Evolutionary conservation across 1,139 yeast species (phyloP), one percentile per base, ranked within the genome.

Genomic region (Candida sp.): DNA sequence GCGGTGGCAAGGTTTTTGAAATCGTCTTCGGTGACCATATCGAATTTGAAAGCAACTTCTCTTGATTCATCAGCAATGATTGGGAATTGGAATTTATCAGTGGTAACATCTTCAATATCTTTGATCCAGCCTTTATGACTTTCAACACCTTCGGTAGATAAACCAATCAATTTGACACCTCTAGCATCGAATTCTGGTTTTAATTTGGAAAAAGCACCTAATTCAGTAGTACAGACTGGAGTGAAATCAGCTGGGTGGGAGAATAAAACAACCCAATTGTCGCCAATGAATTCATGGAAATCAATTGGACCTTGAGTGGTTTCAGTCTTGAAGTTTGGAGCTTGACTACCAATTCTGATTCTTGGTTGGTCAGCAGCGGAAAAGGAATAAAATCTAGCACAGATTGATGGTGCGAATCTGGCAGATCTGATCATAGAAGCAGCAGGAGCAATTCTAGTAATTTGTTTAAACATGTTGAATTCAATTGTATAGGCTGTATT

Each of bases 161-260:
- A 74, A 49, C 95, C 95, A 62, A 87, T 76, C 61, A 87, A 73
- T 73, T 87, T 86, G 55, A 84, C 87, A 44, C 77, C 78, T 64
- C 95, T 80, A 70, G 82, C 78, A 60, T 82, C 74, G 63, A 87
- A 87, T 66, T 87, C 95, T 39, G 88, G 88, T 69, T 85, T 87
- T 60, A 87, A 75, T 63, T 84, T 81, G 56, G 93, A 90, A 57
- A 87, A 86, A 8, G 95, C 95, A 50, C 95, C 95, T 52, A 87
- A 76, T 71, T 87, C 96, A 46, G 95, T 87, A 53, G 95, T 87
- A 70, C 96, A 87, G 42, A 87, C 93, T 43, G 95, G 95, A 40
- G 96, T 87, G 73, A 83, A 86, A 61, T 86, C 95, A 60, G 83
- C 95, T 49, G 96, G 95, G 67, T 87, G 95, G 35, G 91, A 83